These are phyloP conservation scores for Malassezia restricta DNA, from an alignment of 1,284 basidiomycete species.

Conservation along the genomic window DNA sequence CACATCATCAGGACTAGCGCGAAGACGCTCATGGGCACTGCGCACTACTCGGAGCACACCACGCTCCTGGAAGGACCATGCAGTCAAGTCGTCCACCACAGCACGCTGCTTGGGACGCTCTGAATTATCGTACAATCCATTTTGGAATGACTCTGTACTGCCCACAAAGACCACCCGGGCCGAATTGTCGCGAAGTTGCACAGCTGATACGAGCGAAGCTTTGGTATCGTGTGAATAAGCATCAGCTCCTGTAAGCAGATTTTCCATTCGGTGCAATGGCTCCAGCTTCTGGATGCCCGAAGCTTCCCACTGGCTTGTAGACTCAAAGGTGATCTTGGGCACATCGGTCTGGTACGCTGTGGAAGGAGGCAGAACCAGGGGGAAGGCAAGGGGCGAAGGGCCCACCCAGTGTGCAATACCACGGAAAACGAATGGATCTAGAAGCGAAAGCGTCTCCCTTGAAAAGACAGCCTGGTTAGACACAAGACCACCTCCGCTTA, in stretches of 20 bases:
- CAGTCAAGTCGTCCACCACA: conserved; percentile 62
- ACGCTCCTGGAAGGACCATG: conserved; percentile 84
- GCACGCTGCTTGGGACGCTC: conserved; percentile 60
- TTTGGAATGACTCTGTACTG: conserved; percentile 62
- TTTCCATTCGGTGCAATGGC: conserved; percentile 17
- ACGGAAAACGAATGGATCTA: conserved; percentile 56
- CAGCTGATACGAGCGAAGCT: conserved; percentile 63
- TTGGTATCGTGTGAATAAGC: conserved; percentile 7
- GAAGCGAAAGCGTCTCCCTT: conserved; percentile 49
- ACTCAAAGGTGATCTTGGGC: conserved; percentile 49
- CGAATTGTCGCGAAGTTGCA: conserved; percentile 65
- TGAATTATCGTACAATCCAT: conserved; percentile 25
- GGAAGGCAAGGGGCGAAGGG: conserved; percentile 67
- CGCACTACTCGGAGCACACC: conserved; percentile 66
- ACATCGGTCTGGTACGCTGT: conserved; percentile 54
- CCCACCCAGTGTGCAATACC: conserved; percentile 64
- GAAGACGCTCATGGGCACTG: conserved; percentile 60
- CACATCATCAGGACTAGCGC: conserved; percentile 46
- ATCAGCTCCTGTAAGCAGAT: conserved; percentile 24
- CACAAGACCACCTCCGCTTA: conserved; percentile 15
- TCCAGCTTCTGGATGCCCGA: conserved; percentile 18
- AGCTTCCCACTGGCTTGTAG: conserved; percentile 10
- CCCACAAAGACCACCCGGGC: conserved; percentile 71
- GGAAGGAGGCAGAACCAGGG: conserved; percentile 63
- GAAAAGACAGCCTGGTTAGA: conserved; percentile 39